Evolutionary conservation across 2,329 filamentous ascomycete species (phyloP), one percentile per base, ranked within the genome.

Genomic region (Elsinoe necatrix): DNA sequence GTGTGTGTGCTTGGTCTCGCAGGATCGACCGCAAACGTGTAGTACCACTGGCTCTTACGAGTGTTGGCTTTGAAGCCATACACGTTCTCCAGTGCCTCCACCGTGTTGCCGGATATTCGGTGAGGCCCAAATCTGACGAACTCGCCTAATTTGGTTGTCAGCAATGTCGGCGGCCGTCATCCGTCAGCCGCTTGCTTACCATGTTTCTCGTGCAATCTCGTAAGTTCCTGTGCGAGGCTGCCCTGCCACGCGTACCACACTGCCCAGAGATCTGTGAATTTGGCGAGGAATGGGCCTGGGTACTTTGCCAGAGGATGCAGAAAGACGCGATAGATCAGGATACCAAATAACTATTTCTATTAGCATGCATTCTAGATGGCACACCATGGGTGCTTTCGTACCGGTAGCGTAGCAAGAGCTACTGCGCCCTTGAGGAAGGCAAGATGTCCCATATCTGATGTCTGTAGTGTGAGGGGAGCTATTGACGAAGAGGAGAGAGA

Each of bases 91-190:
- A 88, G 74, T 0, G 86, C 85, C 6, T 79, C 78, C 59, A 79
- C 80, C 56, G 82, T 84, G 75, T 93, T 92, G 73, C 95, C 81
- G 0, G 84, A 88, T 41, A 95, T 73, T 59, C 81, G 82, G 69
- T 89, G 89, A 43, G 89, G 89, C 0, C 86, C 86, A 62, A 86
- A 87, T 25, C 89, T 86, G n/a, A 92, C 85, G 52, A 83, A 69
- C n/a, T 76, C 73, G 21, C 54, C 54, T 56, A 23, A 23, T 25
- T 25, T 14, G 8, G 18, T 12, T 14, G 52, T 55, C 52, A 55
- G 52, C 37, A 4, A n/a, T 37, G 12, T 6, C n/a, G 25, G 3
- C 31, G 23, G n/a, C 20, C 35, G 16, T 27, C 12, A 16, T 37
- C 48, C 11, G 21, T 23, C 50, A 43, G 45, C 21, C 23, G 45